Evolutionary conservation across 2,329 filamentous ascomycete genomes (phyloP), one percentile per base, ranked within the genome.

Genomic region (Arthrobotrys conoides): DNA sequence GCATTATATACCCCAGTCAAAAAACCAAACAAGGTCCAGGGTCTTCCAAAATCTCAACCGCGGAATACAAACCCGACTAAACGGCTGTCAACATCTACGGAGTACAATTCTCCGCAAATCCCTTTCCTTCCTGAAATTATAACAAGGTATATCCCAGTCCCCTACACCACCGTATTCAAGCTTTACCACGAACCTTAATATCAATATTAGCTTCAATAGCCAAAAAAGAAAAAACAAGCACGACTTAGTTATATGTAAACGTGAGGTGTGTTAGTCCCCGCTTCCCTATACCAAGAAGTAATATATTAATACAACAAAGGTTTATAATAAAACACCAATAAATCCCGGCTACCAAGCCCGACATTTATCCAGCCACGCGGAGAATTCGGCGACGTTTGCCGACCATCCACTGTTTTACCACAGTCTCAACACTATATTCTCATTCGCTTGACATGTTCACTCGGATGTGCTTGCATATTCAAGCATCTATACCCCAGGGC

Each of bases 291-390:
- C n/a, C n/a, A n/a, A n/a, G n/a, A n/a, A n/a, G n/a, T 30, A 22
- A 20, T 48, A 48, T 48, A 48, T 18, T n/a, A n/a, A 46, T 20
- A 10, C n/a, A 20, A 20, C 44, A 51, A 22, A 6, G 20, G 8
- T 20, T 22, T 48, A 22, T n/a, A n/a, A 36, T 36, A 27, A 53
- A 6, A 3, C 18, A 8, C n/a, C 24, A 33, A n/a, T n/a, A 9
- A 22, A 16, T 36, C 36, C 57, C 36, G 20, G 20, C 20, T n/a
- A 61, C 57, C 57, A 61, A 61, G 57, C 38, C 68, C 68, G 68
- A 57, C 9, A 30, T 71, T 71, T 71, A 71, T 49, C 68, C 68
- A 64, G 57, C 68, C 68, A 71, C 59, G 68, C 68, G 68, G 68
- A 24, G 48, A 64, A 57, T 65, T 65, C 68, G 68, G 68, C 57